phyloP scores from a whole-genome alignment of 2,329 filamentous ascomycete species.

The Arthrobotrys entomopaga region DNA sequence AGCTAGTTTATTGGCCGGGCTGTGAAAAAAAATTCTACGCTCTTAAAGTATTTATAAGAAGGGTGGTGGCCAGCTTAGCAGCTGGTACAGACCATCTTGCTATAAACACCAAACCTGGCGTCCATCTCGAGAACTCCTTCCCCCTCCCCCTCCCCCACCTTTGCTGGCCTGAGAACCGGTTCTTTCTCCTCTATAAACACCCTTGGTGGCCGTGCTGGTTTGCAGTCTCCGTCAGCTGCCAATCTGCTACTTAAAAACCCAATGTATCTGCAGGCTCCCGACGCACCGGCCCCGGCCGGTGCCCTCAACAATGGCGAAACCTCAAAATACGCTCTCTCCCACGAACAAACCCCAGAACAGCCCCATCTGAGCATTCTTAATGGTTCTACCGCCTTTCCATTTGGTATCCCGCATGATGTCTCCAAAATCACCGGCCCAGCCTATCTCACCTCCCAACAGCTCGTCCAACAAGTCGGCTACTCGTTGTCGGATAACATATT shows the following conservation, averaged over 20 bases:
- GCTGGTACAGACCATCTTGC: conserved; percentile 15
- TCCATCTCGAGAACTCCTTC: conserved; percentile 49
- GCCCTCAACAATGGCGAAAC: conserved; percentile 35
- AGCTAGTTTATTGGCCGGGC: conserved; percentile 1
- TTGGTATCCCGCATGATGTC: conserved; percentile 55
- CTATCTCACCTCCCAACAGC: conserved; percentile 89
- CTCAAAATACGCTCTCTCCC: conserved; percentile 47
- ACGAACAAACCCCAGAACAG: conserved; percentile 44
- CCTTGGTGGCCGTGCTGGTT: conserved; percentile 35
- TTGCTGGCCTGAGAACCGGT: conserved; percentile 41
- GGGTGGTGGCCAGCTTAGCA: conserved; percentile 32
- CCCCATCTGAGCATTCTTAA: conserved; percentile 58
- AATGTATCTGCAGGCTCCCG: conserved; percentile 48
- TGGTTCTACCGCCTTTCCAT: conserved; percentile 57
- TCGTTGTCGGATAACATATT: conserved; percentile 89
- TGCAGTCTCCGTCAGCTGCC: conserved; percentile 43
- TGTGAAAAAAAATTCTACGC: conserved; percentile 8
- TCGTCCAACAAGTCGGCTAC: conserved; percentile 96
- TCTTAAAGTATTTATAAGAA: background rate
- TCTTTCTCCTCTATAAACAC: conserved; percentile 47
- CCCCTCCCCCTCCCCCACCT: conserved; percentile 52
- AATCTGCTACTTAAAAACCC: conserved; percentile 42
- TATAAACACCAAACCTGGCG: conserved; percentile 38
- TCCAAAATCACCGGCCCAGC: conserved; percentile 79
- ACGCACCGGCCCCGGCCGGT: conserved; percentile 19